A percentile compares a stretch with the other conserved stretches of the same genome.
Conservation (phyloP, 2,329 filamentous ascomycete species). For the Trichoderma sp. region DNA sequence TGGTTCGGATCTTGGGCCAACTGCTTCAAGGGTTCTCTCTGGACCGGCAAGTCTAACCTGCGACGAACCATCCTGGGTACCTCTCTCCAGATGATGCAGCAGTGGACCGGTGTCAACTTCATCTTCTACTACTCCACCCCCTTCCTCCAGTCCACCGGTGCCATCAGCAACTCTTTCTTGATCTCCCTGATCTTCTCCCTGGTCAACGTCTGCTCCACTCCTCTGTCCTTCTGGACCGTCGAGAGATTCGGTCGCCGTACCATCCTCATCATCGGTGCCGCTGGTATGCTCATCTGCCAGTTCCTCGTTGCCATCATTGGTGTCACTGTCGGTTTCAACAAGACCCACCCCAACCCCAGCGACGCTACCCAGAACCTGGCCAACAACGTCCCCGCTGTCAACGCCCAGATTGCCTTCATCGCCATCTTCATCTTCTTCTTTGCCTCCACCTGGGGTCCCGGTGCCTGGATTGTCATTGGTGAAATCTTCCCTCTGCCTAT, state of each 20-base stretch:
- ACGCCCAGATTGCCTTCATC: conserved; percentile 81
- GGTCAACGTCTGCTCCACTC: conserved; percentile 83
- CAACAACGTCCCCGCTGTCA: conserved; percentile 55
- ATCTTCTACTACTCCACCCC: conserved; percentile 85
- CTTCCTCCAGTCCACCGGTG: conserved; percentile 76
- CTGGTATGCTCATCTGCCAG: conserved; percentile 82
- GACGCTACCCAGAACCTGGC: conserved; percentile 40
- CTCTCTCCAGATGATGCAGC: conserved; percentile 77
- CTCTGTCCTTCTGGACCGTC: conserved; percentile 81
- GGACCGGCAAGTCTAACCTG: conserved; percentile 61
- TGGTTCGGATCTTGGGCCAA: conserved; percentile 68
- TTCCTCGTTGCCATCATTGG: conserved; percentile 81
- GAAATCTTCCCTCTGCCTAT: conserved; percentile 90
- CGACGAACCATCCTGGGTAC: conserved; percentile 69
- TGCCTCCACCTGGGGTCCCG: conserved; percentile 82
- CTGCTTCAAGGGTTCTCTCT: conserved; percentile 64
- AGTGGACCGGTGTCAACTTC: conserved; percentile 87
- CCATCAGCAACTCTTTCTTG: conserved; percentile 74
- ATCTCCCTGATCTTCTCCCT: conserved; percentile 83
- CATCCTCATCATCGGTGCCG: conserved; percentile 73
- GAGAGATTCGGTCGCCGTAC: conserved; percentile 78
- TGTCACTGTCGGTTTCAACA: conserved; percentile 56
- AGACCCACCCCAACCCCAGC: conserved; percentile 45
- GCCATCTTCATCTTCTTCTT: conserved; percentile 94
- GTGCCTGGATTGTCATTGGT: conserved; percentile 77